These are phyloP conservation scores for Capsicum chinense DNA, from an alignment of 257 asterid genomes.

Conservation along the genomic window DNA sequence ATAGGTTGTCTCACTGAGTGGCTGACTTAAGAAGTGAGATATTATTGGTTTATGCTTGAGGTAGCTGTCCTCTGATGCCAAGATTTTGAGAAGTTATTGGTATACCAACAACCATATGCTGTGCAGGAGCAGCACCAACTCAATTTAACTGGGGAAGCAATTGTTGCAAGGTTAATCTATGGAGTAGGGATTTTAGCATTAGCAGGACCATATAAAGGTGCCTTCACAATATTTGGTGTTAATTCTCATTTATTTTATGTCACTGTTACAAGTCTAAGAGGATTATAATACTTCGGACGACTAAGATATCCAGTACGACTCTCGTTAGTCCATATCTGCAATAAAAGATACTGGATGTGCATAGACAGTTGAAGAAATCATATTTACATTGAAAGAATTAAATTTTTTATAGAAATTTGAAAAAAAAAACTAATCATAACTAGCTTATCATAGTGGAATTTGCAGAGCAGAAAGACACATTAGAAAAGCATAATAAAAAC, in stretches of 20 bases:
- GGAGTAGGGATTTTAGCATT: slow-evolving; percentile 93
- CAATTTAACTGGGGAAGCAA: slow-evolving; percentile 56
- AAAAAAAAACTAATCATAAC: neutral
- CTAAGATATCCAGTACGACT: slow-evolving; percentile 72
- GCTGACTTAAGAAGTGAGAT: slow-evolving; percentile 60
- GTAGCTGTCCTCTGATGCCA: slow-evolving; percentile 47
- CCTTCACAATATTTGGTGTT: slow-evolving; percentile 91
- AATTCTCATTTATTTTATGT: slow-evolving; percentile 95
- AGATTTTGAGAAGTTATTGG: slow-evolving; percentile 47
- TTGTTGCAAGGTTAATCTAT: slow-evolving; percentile 61
- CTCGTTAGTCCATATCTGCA: slow-evolving; percentile 97
- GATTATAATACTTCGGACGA: slow-evolving; percentile 84
- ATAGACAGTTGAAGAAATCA: slow-evolving; percentile 18
- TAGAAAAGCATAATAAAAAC: neutral
- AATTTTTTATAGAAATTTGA: neutral
- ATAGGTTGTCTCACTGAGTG: slow-evolving; percentile 57
- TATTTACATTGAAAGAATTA: neutral
- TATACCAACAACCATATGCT: slow-evolving; percentile 38
- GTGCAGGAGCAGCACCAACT: slow-evolving; percentile 52
- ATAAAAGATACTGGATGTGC: slow-evolving; percentile 18
- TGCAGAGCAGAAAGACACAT: neutral
- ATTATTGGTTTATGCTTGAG: slow-evolving; percentile 61
- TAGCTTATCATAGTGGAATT: neutral
- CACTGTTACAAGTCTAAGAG: slow-evolving; percentile 94
- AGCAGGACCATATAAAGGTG: slow-evolving; percentile 86